Evolutionary conservation across 495 filamentous ascomycete species (phyloP).

Genomic region (Hyaloscypha hepaticicola): DNA sequence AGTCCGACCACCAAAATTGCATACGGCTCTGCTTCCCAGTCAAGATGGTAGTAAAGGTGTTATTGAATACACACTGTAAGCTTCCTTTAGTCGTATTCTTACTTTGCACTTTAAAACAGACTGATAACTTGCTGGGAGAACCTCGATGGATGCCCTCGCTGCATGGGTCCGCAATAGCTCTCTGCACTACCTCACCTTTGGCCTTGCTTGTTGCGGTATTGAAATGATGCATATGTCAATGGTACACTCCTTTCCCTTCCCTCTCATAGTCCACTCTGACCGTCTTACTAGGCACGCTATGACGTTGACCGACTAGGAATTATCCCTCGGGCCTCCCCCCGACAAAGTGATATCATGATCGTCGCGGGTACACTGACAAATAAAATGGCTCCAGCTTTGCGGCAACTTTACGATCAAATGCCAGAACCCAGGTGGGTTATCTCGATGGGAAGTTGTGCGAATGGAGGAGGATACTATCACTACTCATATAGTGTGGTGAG

Average conservation of each 20-base stretch:
- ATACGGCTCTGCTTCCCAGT: too few relatives aligned
- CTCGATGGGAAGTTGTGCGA: constrained; percentile 86
- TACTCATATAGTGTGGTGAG: constrained; percentile 85
- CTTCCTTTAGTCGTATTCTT: too few relatives aligned
- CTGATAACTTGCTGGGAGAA: constrained; percentile 59
- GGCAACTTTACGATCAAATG: constrained; percentile 97
- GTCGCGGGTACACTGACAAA: constrained; percentile 93
- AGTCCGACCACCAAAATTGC: too few relatives aligned
- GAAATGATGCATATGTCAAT: constrained; percentile 99
- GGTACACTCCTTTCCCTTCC: constrained; percentile 87
- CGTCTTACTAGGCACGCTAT: too few relatives aligned
- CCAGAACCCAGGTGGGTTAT: constrained; percentile 91
- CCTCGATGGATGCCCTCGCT: constrained; percentile 83
- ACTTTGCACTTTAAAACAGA: too few relatives aligned
- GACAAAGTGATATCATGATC: constrained; percentile 96
- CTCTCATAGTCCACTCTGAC: too few relatives aligned
- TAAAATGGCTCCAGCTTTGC: constrained; percentile 92
- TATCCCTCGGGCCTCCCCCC: constrained; percentile 91
- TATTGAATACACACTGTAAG: too few relatives aligned
- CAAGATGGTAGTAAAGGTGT: too few relatives aligned
- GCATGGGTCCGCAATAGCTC: constrained; percentile 94
- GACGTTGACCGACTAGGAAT: constrained; percentile 93
- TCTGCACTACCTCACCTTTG: constrained; percentile 96
- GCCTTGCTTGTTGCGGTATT: constrained; percentile 90
- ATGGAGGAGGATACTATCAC: constrained; percentile 91